Base-by-base conservation (phyloP, 2,329 filamentous ascomycete species). In the Diaporthe vexans region DNA sequence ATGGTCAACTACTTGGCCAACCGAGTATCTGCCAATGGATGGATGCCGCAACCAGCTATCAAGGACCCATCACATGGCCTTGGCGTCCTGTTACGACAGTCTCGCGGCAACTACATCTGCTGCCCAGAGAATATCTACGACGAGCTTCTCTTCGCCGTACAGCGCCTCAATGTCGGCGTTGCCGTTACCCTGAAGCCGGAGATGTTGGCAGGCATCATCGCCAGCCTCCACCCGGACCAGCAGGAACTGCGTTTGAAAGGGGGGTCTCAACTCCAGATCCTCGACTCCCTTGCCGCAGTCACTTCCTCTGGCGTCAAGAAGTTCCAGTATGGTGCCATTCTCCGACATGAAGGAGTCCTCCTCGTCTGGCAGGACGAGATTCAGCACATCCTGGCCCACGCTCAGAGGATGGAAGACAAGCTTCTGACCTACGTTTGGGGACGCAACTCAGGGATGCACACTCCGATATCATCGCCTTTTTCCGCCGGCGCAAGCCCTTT, bases 121-220 rank as follows among this genome's bases (percentile, higher is more conserved):
- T 83, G 85, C 57, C 86, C 86, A 0, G 79, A 83, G 33, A 78
- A 79, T 7, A 74, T 86, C 15, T 80, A 84, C 67, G 80, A 80
- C 21, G 76, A 82, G 13, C 80, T 88, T 11, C 77, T 86, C 15
- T 82, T 79, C 5, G 85, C 86, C 10, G 83, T 86, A 9, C 82
- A 84, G 70, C 83, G 82, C 69, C 82, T 88, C 72, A 87, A 87
- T 76, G 81, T 85, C 26, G 81, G 82, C 21, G 85, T 87, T 46
- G 86, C 85, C 19, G 82, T 88, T 74, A 88, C 87, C 13, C 87
- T 89, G 84, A 84, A 83, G 13, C 85, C 85, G 1, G 83, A 87
- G 59, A 86, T 86, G 72, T 85, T 86, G 37, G 82, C 84, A 26
- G 84, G 84, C 21, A 84, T 88, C 48, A 82, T 87, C 74, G 79